Conservation (phyloP, 106 monocot species). For the Dioscorea zingiberensis region DNA sequence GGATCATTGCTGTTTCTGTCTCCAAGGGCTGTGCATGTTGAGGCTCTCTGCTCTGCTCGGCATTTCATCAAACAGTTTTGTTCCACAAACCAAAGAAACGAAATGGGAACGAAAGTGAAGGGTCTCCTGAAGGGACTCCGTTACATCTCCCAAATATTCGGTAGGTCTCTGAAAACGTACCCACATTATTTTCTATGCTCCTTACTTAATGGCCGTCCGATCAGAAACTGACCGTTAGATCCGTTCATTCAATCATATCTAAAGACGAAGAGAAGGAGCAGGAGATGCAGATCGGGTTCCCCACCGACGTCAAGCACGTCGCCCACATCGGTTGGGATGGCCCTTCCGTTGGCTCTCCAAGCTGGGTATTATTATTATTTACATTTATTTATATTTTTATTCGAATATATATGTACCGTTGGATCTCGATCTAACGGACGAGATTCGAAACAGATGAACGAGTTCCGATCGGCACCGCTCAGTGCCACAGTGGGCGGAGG, state of each 20-base stretch:
- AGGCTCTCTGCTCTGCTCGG: too few relatives aligned
- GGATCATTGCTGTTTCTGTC: neutral
- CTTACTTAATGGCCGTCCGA: neutral
- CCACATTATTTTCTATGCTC: too few relatives aligned
- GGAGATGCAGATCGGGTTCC: slow-evolving; percentile 13
- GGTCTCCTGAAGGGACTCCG: slow-evolving; percentile 9
- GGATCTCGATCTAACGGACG: neutral
- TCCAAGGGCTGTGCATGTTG: neutral
- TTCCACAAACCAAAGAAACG: too few relatives aligned
- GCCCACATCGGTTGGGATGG: slow-evolving; percentile 11
- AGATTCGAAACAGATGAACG: slow-evolving; percentile 13
- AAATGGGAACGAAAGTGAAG: slow-evolving; percentile 8
- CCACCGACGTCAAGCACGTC: slow-evolving; percentile 11
- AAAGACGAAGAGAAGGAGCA: slow-evolving; percentile 1
- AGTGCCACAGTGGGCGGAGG: neutral
- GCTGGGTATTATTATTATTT: slow-evolving; percentile 2
- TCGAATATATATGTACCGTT: neutral
- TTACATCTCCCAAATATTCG: slow-evolving; percentile 12
- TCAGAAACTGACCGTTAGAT: neutral
- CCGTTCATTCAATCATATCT: neutral
- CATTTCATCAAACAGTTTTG: too few relatives aligned
- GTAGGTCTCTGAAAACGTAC: neutral
- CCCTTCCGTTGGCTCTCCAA: slow-evolving; percentile 4
- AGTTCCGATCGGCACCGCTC: slow-evolving; percentile 13
- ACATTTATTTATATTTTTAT: neutral